Base-by-base conservation (phyloP, 805 yeast species). In the Blastobotrys peoriensis region DNA sequence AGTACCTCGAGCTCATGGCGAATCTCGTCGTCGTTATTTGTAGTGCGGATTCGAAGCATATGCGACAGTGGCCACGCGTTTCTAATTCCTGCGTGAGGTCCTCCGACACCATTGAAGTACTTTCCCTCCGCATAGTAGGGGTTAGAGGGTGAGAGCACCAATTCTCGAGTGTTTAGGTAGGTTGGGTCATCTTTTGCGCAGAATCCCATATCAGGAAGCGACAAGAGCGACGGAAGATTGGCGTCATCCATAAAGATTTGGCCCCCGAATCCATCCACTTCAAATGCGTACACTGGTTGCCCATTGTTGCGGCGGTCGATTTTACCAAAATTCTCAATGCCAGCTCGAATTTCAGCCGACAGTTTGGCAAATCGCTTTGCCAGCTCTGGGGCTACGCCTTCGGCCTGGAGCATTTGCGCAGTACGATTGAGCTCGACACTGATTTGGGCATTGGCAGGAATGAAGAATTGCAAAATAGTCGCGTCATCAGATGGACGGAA, bases 401-500 rank as follows among this genome's bases (percentile, higher is more conserved):
- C 53, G 1, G 50, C 53, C 5, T 37, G 43, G 13, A 56, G 47
- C 28, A 53, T 17, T 46, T 50, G 36, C 2, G 65, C 53, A 3
- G 67, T 53, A 19, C 65, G 68, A n/a, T 56, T 57, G 28, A 86
- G 66, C 58, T 86, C 93, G 1, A 77, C 78, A 22, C 78, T 62
- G 68, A 84, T 66, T 52, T 83, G 88, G 1, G 88, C 87, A 59
- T 87, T 87, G 2, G 88, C 95, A 1, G 96, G 96, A 36, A 88
- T 75, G 59, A 87, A 83, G 47, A 81, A 79, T 61, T 85, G 95
- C 49, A 73, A 74, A n/a, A 81, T 76, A 33, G 87, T 78, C 1
- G 94, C 86, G 63, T 86, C 96, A 61, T 86, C 96, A 15, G 91
- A 81, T 5, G 96, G 96, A 54, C 96, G 67, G 61, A 86, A 86